phyloP scores from a whole-genome alignment of 306 rosid species.

The Erythrophleum fordii region DNA sequence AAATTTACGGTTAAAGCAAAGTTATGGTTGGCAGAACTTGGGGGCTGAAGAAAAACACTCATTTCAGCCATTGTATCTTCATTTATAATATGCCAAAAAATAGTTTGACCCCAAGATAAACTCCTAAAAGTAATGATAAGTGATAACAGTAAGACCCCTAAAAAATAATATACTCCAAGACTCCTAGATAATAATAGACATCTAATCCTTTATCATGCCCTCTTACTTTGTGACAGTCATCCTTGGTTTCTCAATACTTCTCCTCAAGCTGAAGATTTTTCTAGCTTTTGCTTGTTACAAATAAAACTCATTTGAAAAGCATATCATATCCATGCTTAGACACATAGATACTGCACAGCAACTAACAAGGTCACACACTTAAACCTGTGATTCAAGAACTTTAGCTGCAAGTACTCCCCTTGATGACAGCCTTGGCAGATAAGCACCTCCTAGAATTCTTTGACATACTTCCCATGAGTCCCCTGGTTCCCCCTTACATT shows the following conservation, averaged over 20 bases:
- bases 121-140: background rate
- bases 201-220: background rate
- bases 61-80: background rate
- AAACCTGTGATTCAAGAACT: background rate
- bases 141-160: background rate
- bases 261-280: background rate
- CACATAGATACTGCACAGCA: background rate
- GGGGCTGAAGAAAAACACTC: background rate
- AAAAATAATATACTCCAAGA: background rate
- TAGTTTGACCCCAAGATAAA: background rate
- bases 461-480: too few species aligned
- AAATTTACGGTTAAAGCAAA: background rate
- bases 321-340: background rate
- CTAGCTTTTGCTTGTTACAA: background rate
- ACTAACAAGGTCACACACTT: background rate
- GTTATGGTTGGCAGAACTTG: background rate
- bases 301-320: background rate
- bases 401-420: background rate
- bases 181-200: background rate
- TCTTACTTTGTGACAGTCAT: background rate
- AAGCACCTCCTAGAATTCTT: too few species aligned
- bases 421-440: too few species aligned
- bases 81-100: background rate
- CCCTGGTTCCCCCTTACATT: too few species aligned
- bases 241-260: background rate